These are phyloP conservation scores for Lactarius tabidus DNA, from an alignment of 768 basidiomycete genomes.

Conservation along the genomic window DNA sequence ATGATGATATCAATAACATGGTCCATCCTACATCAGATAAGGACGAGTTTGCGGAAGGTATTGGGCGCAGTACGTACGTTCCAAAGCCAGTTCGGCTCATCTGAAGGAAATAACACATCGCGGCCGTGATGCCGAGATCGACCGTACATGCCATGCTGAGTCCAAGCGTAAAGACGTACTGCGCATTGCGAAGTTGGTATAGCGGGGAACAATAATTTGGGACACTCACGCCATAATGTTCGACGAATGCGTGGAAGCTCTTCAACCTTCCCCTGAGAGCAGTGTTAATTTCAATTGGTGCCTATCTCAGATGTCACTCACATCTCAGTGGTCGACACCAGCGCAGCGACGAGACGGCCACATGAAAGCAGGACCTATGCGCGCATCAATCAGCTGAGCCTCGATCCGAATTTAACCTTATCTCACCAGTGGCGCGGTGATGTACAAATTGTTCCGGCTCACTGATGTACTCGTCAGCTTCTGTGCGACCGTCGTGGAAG, in stretches of 20 bases:
- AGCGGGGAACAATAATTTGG: not conserved
- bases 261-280: conserved; percentile 2
- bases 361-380: conserved; percentile 2
- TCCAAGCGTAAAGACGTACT: conserved; percentile 23
- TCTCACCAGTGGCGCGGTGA: conserved; percentile 14
- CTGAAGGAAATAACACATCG: conserved; percentile 20
- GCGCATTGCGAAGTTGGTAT: not conserved
- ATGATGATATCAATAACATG: conserved; percentile 18
- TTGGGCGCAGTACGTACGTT: not conserved
- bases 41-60: not conserved
- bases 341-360: not conserved
- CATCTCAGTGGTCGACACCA: conserved; percentile 12
- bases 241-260: conserved; percentile 3
- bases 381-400: not conserved
- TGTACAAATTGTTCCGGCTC: conserved; percentile 10
- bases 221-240: conserved; percentile 9
- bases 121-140: conserved; percentile 7
- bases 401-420: not conserved
- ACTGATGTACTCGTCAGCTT: not conserved
- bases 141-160: conserved; percentile 11
- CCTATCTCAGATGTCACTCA: not conserved
- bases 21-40: conserved; percentile 9
- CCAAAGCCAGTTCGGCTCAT: conserved; percentile 19
- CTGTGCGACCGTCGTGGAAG: not conserved
- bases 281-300: not conserved